These are phyloP conservation scores for Pleurotus tuber-regium DNA, from an alignment of 768 basidiomycete species.

Conservation along the genomic window DNA sequence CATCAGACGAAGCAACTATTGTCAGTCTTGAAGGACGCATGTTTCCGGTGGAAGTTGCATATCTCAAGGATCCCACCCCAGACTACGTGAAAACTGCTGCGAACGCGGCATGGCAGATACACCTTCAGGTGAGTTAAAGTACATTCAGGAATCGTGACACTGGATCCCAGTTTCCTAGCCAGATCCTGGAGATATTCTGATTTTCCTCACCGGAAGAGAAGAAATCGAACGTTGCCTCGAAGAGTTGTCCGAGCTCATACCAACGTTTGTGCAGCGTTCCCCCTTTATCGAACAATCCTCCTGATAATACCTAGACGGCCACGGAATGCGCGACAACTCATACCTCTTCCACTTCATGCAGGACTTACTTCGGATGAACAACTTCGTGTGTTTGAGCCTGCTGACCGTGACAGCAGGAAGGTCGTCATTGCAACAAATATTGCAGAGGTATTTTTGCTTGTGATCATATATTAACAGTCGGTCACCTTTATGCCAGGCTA, in stretches of 20 bases:
- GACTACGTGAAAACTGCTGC: constrained; percentile 86
- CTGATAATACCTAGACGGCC: constrained; percentile 39
- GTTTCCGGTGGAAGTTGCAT: constrained; percentile 94
- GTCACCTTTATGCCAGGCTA: constrained; percentile 54
- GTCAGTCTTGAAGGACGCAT: constrained; percentile 91
- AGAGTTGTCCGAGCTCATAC: constrained; percentile 72
- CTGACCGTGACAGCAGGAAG: constrained; percentile 78
- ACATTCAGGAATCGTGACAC: not conserved
- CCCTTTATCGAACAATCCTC: constrained; percentile 4
- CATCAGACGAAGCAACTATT: constrained; percentile 73
- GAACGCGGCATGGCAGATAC: constrained; percentile 80
- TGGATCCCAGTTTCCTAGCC: constrained; percentile 44
- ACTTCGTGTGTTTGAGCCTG: constrained; percentile 75
- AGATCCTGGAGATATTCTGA: constrained; percentile 83
- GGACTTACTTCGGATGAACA: constrained; percentile 90
- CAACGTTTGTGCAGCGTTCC: constrained; percentile 44
- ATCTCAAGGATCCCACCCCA: constrained; percentile 69
- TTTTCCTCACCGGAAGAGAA: constrained; percentile 94
- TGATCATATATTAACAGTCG: not conserved
- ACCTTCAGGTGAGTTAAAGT: constrained; percentile 56
- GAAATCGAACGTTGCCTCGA: constrained; percentile 92
- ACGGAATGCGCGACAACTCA: constrained; percentile 51
- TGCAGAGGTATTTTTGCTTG: constrained; percentile 62
- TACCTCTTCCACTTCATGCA: constrained; percentile 81
- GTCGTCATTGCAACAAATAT: constrained; percentile 94